Evolutionary conservation across 108 stramenopile species (phyloP), one percentile per base, ranked within the genome.

Genomic region (Skeletonema costatum): DNA sequence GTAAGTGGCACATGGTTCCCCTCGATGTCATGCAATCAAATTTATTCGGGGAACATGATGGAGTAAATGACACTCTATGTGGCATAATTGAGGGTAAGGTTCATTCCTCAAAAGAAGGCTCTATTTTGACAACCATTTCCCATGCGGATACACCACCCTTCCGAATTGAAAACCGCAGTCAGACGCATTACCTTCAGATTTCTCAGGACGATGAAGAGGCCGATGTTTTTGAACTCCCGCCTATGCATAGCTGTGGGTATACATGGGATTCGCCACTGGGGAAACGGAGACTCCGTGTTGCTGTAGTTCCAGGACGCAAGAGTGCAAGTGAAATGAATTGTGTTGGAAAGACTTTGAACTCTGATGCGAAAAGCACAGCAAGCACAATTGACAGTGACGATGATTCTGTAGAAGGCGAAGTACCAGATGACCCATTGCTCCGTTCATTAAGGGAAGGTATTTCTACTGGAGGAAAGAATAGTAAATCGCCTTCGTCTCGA

Each of bases 1-100:
- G 61, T 56, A 80, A 76, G 32, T 75, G 74, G 74, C 74, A 75
- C 29, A 33, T 75, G 17, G 32, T 75, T n/a, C 69, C 68, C 30
- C 39, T 70, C 5, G 60, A 75, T 42, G 25, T 32, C 7, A 58
- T 68, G 38, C 12, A 32, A 6, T 39, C 51, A 16, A 39, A 32
- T 38, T 61, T 60, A 38, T 75, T 60, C 31, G 69, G 68, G 35
- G 68, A 75, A 25, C 58, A 61, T 41, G 68, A 70, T 75, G 69
- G 74, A 60, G 17, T 68, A 7, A 25, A 41, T 36, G 74, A 69
- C 39, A 70, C 53, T 16, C 68, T 75, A 33, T 58, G 53, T 46
- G 74, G 74, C 2, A 75, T 75, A 14, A 9, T 75, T 1, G 68
- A 60, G 38, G 51, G 60, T 31, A 75, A 70, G 25, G 69, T 70